These are phyloP conservation scores for Endotrypanum monterogeii DNA, from an alignment of 208 protist genomes.

Conservation along the genomic window DNA sequence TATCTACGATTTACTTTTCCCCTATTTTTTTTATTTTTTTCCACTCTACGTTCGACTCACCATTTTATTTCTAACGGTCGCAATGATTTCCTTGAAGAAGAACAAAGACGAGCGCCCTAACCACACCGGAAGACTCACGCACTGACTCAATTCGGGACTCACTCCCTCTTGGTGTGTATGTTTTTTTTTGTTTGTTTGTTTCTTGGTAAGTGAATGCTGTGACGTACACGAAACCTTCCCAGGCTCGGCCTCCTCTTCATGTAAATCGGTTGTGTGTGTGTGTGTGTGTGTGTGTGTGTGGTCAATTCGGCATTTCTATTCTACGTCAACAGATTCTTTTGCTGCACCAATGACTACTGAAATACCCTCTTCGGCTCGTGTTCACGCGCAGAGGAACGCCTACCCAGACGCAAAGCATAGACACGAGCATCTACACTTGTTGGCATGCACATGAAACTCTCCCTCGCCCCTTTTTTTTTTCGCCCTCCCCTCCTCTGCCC, in stretches of 20 bases:
- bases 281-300: neutral
- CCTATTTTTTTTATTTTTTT: neutral
- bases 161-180: no score
- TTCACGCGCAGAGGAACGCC: neutral
- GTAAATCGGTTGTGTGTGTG: neutral
- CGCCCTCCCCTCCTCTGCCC: neutral
- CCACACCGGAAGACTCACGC: no score
- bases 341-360: neutral
- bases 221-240: no score
- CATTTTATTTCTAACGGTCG: neutral
- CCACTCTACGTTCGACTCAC: neutral
- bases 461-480: neutral
- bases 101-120: no score
- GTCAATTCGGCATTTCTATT: neutral
- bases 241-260: neutral
- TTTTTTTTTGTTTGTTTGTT: neutral
- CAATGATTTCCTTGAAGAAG: neutral
- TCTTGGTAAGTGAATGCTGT: neutral
- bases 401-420: neutral
- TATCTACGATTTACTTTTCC: neutral
- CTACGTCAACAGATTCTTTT: neutral
- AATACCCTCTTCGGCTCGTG: neutral
- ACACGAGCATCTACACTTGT: neutral
- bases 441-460: neutral
- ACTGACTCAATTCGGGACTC: no score